Evolutionary conservation across 441 rosid genomes (phyloP).

Genomic region (Aquilaria agallochum): DNA sequence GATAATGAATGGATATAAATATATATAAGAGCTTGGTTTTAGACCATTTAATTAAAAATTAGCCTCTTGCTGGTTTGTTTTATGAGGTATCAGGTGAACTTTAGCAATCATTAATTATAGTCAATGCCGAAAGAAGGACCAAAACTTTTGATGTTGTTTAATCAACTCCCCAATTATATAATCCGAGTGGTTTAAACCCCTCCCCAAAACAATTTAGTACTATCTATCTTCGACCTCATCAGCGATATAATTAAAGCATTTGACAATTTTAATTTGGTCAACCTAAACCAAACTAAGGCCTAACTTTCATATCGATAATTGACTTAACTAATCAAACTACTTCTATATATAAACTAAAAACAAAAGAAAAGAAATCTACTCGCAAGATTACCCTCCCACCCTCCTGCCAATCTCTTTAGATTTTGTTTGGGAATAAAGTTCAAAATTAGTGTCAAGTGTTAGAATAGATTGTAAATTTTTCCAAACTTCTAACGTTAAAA

Average conservation of each 20-base stretch:
- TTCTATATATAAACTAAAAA: too few relatives aligned
- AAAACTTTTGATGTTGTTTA: too few relatives aligned
- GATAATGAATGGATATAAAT: slow-evolving; percentile 2
- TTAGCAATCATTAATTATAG: slow-evolving; percentile 17
- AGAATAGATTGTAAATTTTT: too few relatives aligned
- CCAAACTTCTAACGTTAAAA: too few relatives aligned
- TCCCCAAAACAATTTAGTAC: not conserved
- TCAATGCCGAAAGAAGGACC: slow-evolving; percentile 18
- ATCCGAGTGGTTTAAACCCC: not conserved
- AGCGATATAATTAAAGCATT: not conserved
- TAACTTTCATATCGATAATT: too few relatives aligned
- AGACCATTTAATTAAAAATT: not conserved
- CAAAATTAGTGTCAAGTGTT: too few relatives aligned
- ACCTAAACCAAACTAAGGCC: not conserved
- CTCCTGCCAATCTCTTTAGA: too few relatives aligned
- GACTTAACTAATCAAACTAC: too few relatives aligned
- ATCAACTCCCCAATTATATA: not conserved
- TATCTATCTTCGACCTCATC: not conserved
- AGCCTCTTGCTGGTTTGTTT: not conserved
- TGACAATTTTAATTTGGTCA: slow-evolving; percentile 5
- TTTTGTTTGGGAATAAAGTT: too few relatives aligned
- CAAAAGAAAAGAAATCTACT: too few relatives aligned
- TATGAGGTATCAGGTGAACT: slow-evolving; percentile 13
- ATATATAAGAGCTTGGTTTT: slow-evolving; percentile 1
- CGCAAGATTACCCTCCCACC: too few relatives aligned